Evolutionary conservation across 495 filamentous ascomycete genomes (phyloP), one percentile per base, ranked within the genome.

Genomic region (Podospora conica): DNA sequence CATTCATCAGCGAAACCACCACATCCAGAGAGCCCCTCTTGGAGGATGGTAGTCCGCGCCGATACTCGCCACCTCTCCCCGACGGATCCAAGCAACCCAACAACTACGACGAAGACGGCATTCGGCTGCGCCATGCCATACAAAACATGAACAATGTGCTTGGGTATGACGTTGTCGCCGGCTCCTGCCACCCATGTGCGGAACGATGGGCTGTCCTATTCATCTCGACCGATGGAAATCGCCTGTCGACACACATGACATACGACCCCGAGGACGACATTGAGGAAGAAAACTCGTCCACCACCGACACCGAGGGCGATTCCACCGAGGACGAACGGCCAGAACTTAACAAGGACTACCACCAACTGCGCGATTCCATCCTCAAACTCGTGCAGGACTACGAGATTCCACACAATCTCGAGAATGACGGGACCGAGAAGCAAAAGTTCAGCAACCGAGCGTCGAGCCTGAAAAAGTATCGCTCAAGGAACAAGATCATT

Each of bases 301-400:
- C 83, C 53, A 88, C 83, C 71, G 88, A 89, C 62, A 87, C 82
- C 29, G 86, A 87, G 40, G 75, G 72, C 53, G 89, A 92, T 69
- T 90, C 91, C 11, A 80, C 82, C 11, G 83, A 82, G 5, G 83
- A 84, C 27, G 87, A 86, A 12, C 82, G 84, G 9, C 81, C 91
- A 11, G 90, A 91, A 27, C 77, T 91, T 7, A 88, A 91, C 71
- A 90, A 90, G 68, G 90, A 92, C 68, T 91, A 95, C 68, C 90
- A 95, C 75, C 88, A 91, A 61, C 78, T 96, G 9, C 89, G 94
- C 63, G 88, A 91, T 33, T 90, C 91, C 7, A 90, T 96, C 57
- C 78, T 91, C 56, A 93, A 91, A 71, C 82, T 96, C 3, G 88
- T 95, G 20, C 85, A 90, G 67, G 91, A 95, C 53, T 91, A 88